These are phyloP conservation scores for Lactifluus pinguis DNA, from an alignment of 768 basidiomycete species.

Conservation along the genomic window DNA sequence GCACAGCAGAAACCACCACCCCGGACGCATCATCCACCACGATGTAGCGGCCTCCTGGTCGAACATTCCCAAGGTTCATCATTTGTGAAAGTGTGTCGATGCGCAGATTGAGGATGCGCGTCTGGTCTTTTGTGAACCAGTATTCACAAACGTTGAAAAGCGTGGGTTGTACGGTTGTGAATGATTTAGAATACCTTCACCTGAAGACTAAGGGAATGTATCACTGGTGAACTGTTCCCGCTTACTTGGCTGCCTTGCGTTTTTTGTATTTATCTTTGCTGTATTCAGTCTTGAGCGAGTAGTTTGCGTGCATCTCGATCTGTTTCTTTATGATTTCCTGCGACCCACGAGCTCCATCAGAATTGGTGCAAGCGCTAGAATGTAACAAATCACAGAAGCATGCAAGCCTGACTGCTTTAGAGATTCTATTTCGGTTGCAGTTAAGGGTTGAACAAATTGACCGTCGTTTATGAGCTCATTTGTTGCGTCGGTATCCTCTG, in stretches of 20 bases:
- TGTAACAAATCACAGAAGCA: conserved; percentile 47
- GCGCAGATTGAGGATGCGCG: conserved; percentile 73
- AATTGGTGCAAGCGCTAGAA: neutral
- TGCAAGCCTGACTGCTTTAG: conserved; percentile 77
- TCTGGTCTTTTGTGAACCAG: conserved; percentile 80
- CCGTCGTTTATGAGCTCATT: conserved; percentile 94
- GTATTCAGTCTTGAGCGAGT: conserved; percentile 91
- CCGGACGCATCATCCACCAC: conserved; percentile 92
- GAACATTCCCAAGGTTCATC: conserved; percentile 70
- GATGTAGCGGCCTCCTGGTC: conserved; percentile 80
- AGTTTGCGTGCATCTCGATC: conserved; percentile 88
- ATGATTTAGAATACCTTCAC: conserved; percentile 73
- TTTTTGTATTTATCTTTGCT: conserved; percentile 98
- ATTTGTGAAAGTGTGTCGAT: conserved; percentile 86
- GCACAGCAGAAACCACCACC: conserved; percentile 69
- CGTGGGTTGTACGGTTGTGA: conserved; percentile 83
- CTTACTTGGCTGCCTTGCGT: conserved; percentile 92
- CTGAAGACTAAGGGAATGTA: conserved; percentile 5
- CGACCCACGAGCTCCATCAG: conserved; percentile 2
- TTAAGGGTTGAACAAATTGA: conserved; percentile 74
- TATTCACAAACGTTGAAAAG: conserved; percentile 81
- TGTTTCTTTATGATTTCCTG: conserved; percentile 95
- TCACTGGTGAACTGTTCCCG: neutral
- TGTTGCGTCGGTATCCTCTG: conserved; percentile 95
- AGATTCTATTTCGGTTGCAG: conserved; percentile 72